A percentile compares a stretch with the other conserved stretches of the same genome.
Conservation (phyloP, 139 green algal genomes). For the Coelastrella sp. region DNA sequence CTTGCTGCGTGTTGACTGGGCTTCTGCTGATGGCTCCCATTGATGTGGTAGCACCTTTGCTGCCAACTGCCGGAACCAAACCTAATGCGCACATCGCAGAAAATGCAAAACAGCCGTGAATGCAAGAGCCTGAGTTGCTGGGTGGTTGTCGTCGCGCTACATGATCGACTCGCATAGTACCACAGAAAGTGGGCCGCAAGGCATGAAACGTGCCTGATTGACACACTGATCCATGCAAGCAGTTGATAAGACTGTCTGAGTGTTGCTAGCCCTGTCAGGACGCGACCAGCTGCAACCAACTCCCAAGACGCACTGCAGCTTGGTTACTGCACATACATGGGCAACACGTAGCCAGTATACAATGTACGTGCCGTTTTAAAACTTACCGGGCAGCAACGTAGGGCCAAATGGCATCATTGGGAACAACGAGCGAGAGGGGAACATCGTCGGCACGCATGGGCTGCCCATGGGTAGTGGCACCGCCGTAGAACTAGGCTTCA, state of each 20-base stretch:
- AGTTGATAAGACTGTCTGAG: no score
- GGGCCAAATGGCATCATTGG: background rate
- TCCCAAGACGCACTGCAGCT: no score
- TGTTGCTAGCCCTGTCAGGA: no score
- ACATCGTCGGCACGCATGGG: background rate
- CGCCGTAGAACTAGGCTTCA: background rate
- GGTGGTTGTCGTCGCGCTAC: no score
- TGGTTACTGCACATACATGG: no score
- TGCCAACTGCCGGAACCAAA: background rate
- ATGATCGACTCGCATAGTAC: no score
- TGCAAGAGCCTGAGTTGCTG: no score
- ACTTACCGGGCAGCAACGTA: background rate
- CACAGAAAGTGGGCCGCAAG: no score
- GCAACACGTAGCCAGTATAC: no score
- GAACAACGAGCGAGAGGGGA: background rate
- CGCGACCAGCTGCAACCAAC: no score
- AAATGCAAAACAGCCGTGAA: background rate
- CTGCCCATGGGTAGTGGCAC: background rate
- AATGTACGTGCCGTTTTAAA: background rate
- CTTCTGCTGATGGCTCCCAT: background rate
- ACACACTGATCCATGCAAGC: no score
- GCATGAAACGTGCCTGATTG: no score
- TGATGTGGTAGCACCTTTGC: background rate
- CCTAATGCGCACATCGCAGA: background rate
- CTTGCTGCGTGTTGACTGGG: background rate